phyloP scores from a whole-genome alignment of 2,329 filamentous ascomycete genomes.

The Cordyceps sp. region DNA sequence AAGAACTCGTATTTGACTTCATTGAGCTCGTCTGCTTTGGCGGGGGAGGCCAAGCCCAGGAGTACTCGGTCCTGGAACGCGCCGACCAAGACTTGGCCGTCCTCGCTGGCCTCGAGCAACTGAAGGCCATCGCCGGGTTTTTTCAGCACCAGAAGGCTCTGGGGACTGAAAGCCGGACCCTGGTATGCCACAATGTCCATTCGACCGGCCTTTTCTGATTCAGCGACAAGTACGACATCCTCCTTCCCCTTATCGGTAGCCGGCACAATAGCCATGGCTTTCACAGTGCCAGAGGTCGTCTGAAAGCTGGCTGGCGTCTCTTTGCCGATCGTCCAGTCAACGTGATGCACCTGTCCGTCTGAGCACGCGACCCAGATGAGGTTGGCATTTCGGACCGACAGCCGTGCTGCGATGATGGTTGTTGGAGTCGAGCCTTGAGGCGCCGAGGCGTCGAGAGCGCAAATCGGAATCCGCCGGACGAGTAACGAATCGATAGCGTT shows the following conservation, averaged over 20 bases:
- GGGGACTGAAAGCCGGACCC: constrained; percentile 12
- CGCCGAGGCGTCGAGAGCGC: constrained; percentile 10
- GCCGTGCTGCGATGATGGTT: constrained; percentile 24
- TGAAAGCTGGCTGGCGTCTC: constrained; percentile 24
- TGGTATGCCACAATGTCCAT: constrained; percentile 30
- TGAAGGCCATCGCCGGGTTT: constrained; percentile 18
- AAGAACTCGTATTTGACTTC: constrained; percentile 34
- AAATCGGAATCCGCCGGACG: constrained; percentile 49
- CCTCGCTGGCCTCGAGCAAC: constrained; percentile 29
- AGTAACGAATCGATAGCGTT: constrained; percentile 68
- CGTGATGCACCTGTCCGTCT: constrained; percentile 36
- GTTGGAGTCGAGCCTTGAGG: constrained; percentile 9
- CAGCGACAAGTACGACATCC: constrained; percentile 31
- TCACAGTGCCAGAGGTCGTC: constrained; percentile 23
- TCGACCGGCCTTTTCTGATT: constrained; percentile 19
- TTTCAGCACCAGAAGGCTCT: constrained; percentile 19
- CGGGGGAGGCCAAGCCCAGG: constrained; percentile 12
- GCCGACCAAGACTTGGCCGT: constrained; percentile 38
- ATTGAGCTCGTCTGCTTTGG: constrained; percentile 8
- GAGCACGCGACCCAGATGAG: constrained; percentile 44
- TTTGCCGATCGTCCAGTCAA: constrained; percentile 38
- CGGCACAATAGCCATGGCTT: constrained; percentile 26
- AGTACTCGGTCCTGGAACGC: constrained; percentile 20
- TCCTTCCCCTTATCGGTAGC: constrained; percentile 13
- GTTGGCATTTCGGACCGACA: constrained; percentile 22